Base-by-base conservation (phyloP, 108 stramenopile genomes). In the Stephanodiscus triporus region DNA sequence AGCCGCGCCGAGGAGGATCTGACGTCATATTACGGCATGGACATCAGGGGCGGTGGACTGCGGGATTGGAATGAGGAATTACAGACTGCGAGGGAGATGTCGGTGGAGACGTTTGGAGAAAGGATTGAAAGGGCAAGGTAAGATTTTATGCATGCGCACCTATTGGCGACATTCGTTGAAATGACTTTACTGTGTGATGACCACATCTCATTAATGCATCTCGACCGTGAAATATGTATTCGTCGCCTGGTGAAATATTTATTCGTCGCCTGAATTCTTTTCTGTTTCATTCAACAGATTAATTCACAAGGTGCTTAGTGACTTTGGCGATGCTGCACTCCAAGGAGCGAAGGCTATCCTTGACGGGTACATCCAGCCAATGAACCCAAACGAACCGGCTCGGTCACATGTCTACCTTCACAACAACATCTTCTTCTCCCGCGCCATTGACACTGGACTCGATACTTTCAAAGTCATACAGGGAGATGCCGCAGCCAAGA, bases 1-100 rank as follows among this genome's bases (percentile, higher is more conserved):
- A 48, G 60, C 7, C 78, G 90, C 14, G 78, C 90, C 6, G 95
- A 97, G 63, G 93, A 94, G 22, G 93, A 95, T 27, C 68, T 95
- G 13, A 68, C 79, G 2, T 70, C 74, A 42, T 77, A 80, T 9
- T 95, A 86, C 68, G 97, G 97, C n/a, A 81, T 98, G 68, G 97
- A 98, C 58, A 70, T 95, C 30, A 82, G 92, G 20, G 81, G 61
- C 58, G 97, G 97, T 9, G 84, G 85, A 6, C 54, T 85, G 38
- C 76, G 96, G 34, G 98, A 98, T 73, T 98, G 98, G 98, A 97
- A 98, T 65, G 97, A 98, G 61, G 97, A 98, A 74, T 80, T 95
- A 14, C 97, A 97, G 75, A 68, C 80, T 62, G 89, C 91, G 10
- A 72, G 94, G 42, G 96, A 97, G 75, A 86, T 98, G 86, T 86